phyloP scores from a whole-genome alignment of 148 eudicot species.

The Agrostemma githago region DNA sequence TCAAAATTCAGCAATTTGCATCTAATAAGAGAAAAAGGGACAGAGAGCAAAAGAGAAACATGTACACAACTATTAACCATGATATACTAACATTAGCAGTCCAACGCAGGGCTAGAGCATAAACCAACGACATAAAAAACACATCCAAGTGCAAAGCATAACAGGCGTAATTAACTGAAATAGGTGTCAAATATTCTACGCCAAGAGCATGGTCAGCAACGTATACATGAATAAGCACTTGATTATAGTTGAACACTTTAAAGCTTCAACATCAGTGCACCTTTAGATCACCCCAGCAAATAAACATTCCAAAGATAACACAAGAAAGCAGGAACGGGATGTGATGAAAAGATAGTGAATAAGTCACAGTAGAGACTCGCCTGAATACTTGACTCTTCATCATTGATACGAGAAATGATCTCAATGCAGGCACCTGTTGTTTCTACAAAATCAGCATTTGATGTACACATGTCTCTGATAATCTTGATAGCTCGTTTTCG shows the following conservation, averaged over 20 bases:
- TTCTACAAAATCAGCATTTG: conserved; percentile 63
- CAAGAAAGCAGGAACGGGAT: background rate
- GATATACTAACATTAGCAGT: background rate
- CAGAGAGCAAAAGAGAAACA: background rate
- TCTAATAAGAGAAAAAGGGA: background rate
- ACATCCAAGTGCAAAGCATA: background rate
- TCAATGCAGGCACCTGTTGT: conserved; percentile 79
- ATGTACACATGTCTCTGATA: conserved; percentile 87
- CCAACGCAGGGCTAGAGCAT: background rate
- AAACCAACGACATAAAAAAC: background rate
- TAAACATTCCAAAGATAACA: conserved; percentile 2
- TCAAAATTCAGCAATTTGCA: conserved; percentile 3
- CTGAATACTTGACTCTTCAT: conserved; percentile 98
- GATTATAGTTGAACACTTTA: background rate
- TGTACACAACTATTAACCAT: background rate
- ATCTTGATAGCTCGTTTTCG: conserved; percentile 95
- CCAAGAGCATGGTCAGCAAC: background rate
- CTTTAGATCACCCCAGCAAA: conserved; percentile 4
- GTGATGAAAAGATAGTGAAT: conserved; percentile 10
- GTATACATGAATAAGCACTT: background rate
- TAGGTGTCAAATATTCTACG: background rate
- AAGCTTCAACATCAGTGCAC: background rate
- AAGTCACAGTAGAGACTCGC: conserved; percentile 29
- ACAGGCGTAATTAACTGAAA: background rate
- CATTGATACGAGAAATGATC: conserved; percentile 83